Evolutionary conservation across 768 basidiomycete genomes (phyloP).

Genomic region (Amyloporia xantha): DNA sequence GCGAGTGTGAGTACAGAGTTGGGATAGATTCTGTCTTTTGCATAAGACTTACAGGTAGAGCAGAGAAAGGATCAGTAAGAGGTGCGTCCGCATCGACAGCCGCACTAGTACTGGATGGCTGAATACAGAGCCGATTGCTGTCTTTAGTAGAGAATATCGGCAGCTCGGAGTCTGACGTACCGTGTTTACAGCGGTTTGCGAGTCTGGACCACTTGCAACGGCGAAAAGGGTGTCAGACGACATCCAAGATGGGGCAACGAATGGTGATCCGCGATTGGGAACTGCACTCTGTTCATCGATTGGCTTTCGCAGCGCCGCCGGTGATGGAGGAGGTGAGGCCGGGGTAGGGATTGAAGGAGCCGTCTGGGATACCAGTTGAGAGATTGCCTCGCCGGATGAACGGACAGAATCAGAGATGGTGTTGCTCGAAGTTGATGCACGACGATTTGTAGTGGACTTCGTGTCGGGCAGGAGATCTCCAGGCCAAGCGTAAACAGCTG

Average conservation of each 20-base stretch:
- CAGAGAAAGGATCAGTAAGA: too few relatives aligned
- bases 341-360: background rate
- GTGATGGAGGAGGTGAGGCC: slow-evolving; percentile 1
- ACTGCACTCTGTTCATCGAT: background rate
- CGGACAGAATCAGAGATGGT: background rate
- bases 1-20: too few relatives aligned
- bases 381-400: background rate
- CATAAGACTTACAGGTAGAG: too few relatives aligned
- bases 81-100: too few relatives aligned
- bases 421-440: background rate
- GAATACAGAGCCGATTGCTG: too few relatives aligned
- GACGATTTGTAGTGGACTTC: background rate
- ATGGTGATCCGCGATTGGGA: background rate
- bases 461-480: slow-evolving; percentile 26
- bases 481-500: slow-evolving; percentile 45
- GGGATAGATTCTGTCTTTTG: too few relatives aligned
- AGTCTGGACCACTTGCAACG: too few relatives aligned
- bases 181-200: too few relatives aligned
- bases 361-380: background rate
- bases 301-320: background rate
- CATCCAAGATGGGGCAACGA: background rate
- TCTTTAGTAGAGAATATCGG: too few relatives aligned
- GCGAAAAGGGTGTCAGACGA: background rate
- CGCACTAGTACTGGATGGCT: background rate
- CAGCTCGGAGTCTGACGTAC: too few relatives aligned